Percentiles rank a stretch among this genome's conserved stretches.
phyloP scores from a whole-genome alignment of 805 yeast species.

The Ascoidea tarda region DNA sequence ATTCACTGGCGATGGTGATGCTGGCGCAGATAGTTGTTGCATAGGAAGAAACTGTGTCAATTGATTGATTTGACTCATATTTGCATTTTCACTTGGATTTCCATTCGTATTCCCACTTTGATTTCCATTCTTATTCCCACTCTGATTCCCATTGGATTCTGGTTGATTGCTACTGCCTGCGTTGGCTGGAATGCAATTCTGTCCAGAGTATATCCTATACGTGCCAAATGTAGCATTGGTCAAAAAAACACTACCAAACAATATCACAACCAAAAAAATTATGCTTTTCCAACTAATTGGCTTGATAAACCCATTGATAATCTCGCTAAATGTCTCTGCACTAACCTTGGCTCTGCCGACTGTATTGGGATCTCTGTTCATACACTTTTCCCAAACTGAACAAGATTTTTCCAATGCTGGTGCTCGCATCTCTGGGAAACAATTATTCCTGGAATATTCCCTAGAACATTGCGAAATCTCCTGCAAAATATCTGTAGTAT shows the following conservation, averaged over 20 bases:
- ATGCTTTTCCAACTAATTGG: conserved; percentile 63
- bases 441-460: conserved; percentile 58
- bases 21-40: too few species aligned
- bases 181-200: conserved; percentile 13
- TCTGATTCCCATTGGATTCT: background rate
- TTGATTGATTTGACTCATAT: background rate
- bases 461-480: conserved; percentile 58
- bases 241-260: conserved; percentile 36
- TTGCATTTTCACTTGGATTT: background rate
- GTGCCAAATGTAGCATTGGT: conserved; percentile 37
- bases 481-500: conserved; percentile 42
- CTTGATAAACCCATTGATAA: conserved; percentile 59
- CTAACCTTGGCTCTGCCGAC: conserved; percentile 59
- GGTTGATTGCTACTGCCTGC: too few species aligned
- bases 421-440: conserved; percentile 47
- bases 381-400: conserved; percentile 65
- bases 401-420: conserved; percentile 69
- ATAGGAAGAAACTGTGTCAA: background rate
- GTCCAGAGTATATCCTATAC: conserved; percentile 17
- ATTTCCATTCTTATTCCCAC: background rate
- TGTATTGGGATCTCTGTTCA: conserved; percentile 59
- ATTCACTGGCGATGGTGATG: too few species aligned
- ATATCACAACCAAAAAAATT: conserved; percentile 27
- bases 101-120: background rate
- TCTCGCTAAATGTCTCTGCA: conserved; percentile 75